Conservation (phyloP, 805 yeast genomes). For the Ogataea nakhonphanomensis region DNA sequence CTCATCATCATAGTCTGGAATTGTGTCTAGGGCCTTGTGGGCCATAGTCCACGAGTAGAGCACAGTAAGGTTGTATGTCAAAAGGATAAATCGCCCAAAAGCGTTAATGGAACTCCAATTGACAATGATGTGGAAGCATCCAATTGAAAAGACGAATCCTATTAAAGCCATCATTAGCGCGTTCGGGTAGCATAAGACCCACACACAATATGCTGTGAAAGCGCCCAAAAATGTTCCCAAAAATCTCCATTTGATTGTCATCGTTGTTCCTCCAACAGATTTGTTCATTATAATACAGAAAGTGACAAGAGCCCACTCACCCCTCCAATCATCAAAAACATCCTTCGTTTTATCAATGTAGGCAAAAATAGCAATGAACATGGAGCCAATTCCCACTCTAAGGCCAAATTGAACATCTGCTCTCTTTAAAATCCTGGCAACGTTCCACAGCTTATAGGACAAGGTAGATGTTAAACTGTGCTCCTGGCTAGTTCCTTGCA, state of each 20-base stretch:
- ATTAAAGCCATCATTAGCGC: constrained; percentile 46
- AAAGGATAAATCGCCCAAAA: constrained; percentile 64
- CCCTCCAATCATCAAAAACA: constrained; percentile 61
- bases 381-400: constrained; percentile 75
- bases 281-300: constrained; percentile 82
- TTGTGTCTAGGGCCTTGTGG: constrained; percentile 49
- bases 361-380: constrained; percentile 63
- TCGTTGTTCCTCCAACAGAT: constrained; percentile 78
- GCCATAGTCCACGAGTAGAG: constrained; percentile 70
- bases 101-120: constrained; percentile 63
- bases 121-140: constrained; percentile 56
- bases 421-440: constrained; percentile 49
- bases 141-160: constrained; percentile 46
- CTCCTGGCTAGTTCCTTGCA: constrained; percentile 8
- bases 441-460: constrained; percentile 44
- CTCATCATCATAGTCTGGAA: constrained; percentile 49
- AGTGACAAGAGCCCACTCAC: constrained; percentile 84
- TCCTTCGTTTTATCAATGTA: constrained; percentile 54
- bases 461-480: constrained; percentile 12
- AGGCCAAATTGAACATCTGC: constrained; percentile 76
- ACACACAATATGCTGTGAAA: constrained; percentile 51
- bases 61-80: constrained; percentile 77
- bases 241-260: constrained; percentile 71
- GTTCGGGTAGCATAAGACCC: constrained; percentile 58
- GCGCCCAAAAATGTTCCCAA: constrained; percentile 78